Evolutionary conservation across 1,139 yeast species (phyloP), one percentile per base, ranked within the genome.

Genomic region (Kodamaea derodonti): DNA sequence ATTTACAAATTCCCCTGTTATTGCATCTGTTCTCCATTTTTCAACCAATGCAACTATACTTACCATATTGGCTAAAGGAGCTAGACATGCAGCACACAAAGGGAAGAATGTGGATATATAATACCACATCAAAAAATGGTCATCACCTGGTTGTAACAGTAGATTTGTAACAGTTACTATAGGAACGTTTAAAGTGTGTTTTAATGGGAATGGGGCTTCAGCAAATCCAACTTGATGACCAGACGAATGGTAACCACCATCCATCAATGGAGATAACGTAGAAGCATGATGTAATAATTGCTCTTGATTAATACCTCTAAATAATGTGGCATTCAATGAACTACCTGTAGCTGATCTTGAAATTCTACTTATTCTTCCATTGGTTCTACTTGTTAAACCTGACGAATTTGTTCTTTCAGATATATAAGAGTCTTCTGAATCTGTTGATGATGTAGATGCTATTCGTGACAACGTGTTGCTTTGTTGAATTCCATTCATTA

Each of bases 51-150:
- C 84, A 2, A 83, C 77, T 4, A 84, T 63, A 0, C 90, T 80
- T 28, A 80, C 70, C 69, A 84, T 72, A 46, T 84, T 84, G 4
- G 90, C 80, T 22, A 85, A 50, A 0, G 95, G 95, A 0, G 94
- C 94, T 27, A 81, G 48, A 46, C 90, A 83, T 1, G 94, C 88
- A 0, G 88, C 79, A 3, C 81, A 53, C 12, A 85, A 69, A 0
- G 95, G 95, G 46, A 84, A 71, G 46, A 78, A 78, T 4, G 83
- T 71, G 2, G 87, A 77, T 1, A 80, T 58, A 12, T 69, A 49
- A 47, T 77, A 80, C 88, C 90, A 82, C 22, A 71, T 30, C 2
- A 74, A 50, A 46, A 78, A 79, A 29, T 52, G 37, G 0, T 47
- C 49, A 18, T 73, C 79, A 0, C 79, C 80, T 0, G 80, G 81